Conservation (phyloP, 106 monocot genomes). For the Acorus calamus region DNA sequence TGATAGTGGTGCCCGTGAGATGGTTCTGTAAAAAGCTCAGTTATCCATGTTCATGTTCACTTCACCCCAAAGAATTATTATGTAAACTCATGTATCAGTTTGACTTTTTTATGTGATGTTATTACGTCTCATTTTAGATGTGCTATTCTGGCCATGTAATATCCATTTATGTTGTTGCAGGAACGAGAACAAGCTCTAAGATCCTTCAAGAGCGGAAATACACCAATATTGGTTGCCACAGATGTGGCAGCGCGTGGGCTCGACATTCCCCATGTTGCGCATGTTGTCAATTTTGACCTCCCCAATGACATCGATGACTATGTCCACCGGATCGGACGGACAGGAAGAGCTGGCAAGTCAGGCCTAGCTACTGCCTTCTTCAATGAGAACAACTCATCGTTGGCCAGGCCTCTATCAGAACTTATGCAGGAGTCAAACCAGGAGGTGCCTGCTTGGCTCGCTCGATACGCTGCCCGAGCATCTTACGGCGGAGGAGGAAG, state of each 20-base stretch:
- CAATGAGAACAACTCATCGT: slow-evolving; percentile 38
- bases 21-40: too few relatives aligned
- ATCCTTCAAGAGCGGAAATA: slow-evolving; percentile 51
- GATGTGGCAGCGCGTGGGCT: slow-evolving; percentile 70
- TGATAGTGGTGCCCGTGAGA: too few relatives aligned
- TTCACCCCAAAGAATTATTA: too few relatives aligned
- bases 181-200: slow-evolving; percentile 56
- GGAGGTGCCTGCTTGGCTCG: slow-evolving; percentile 56
- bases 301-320: slow-evolving; percentile 71
- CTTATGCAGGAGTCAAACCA: slow-evolving; percentile 68
- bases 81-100: too few relatives aligned
- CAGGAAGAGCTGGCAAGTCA: slow-evolving; percentile 55
- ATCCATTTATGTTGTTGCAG: slow-evolving; percentile 10
- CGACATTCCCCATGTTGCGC: slow-evolving; percentile 64
- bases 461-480: slow-evolving; percentile 28
- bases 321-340: slow-evolving; percentile 62
- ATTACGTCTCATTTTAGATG: not conserved
- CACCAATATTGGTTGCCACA: slow-evolving; percentile 59
- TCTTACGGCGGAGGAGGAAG: slow-evolving; percentile 30
- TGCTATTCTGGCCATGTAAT: not conserved
- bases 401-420: slow-evolving; percentile 40
- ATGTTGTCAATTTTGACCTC: slow-evolving; percentile 67
- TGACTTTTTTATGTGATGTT: too few relatives aligned
- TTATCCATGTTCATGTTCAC: too few relatives aligned
- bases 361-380: slow-evolving; percentile 67